These are phyloP conservation scores for Nothophoma quercina DNA, from an alignment of 2,329 filamentous ascomycete genomes.

Conservation along the genomic window DNA sequence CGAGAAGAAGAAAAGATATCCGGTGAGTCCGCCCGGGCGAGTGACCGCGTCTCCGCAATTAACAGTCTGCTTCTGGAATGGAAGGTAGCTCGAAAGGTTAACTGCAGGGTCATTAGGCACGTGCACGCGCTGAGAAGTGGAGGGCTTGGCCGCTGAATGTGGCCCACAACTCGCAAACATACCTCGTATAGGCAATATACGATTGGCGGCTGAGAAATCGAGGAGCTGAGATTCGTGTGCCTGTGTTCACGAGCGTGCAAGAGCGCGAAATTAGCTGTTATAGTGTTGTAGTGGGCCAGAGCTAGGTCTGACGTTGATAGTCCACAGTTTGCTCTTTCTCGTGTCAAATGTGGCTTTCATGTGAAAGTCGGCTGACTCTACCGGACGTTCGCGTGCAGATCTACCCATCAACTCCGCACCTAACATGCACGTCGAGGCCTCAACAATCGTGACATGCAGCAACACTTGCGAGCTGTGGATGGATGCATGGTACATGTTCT, in stretches of 20 bases:
- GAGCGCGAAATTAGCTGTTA: background rate
- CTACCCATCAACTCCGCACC: slow-evolving; percentile 10
- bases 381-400: slow-evolving; percentile 19
- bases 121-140: slow-evolving; percentile 22
- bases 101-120: slow-evolving; percentile 30
- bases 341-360: slow-evolving; percentile 31
- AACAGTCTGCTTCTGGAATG: slow-evolving; percentile 31
- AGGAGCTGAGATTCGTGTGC: background rate
- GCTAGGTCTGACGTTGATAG: slow-evolving; percentile 17
- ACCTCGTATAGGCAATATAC: slow-evolving; percentile 34
- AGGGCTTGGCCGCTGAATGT: slow-evolving; percentile 20
- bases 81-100: slow-evolving; percentile 29
- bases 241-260: background rate
- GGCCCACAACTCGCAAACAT: slow-evolving; percentile 26
- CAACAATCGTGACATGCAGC: slow-evolving; percentile 13
- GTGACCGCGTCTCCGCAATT: slow-evolving; percentile 19
- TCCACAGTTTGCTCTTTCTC: slow-evolving; percentile 10
- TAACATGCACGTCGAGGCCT: slow-evolving; percentile 5
- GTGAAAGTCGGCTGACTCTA: slow-evolving; percentile 36
- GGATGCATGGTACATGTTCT: slow-evolving; percentile 26
- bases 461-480: slow-evolving; percentile 20
- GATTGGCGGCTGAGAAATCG: slow-evolving; percentile 10
- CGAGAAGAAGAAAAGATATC: slow-evolving; percentile 4
- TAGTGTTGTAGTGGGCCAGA: slow-evolving; percentile 1
- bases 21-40: slow-evolving; percentile 1